Conservation (phyloP, 306 rosid species). For the Cicer pinnatifidum region DNA sequence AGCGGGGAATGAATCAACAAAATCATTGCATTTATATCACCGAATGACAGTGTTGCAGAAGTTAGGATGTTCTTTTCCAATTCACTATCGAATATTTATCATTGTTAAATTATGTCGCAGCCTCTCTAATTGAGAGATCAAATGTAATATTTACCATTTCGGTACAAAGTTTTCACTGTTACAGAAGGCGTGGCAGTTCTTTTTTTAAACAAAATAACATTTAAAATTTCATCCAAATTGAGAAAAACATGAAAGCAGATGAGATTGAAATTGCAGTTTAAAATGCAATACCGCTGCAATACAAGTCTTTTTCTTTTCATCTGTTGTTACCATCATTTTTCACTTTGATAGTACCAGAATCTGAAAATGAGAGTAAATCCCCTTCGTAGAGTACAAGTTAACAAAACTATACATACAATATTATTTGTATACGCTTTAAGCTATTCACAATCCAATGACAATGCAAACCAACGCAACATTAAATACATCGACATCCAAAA, state of each 20-base stretch:
- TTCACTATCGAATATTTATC: background rate
- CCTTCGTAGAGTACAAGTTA: slow-evolving; percentile 27
- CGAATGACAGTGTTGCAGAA: background rate
- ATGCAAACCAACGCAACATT: slow-evolving; percentile 43
- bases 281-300: background rate
- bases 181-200: background rate
- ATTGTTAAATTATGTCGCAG: background rate
- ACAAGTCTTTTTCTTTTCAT: background rate
- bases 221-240: background rate
- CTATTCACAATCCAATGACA: slow-evolving; percentile 42
- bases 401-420: slow-evolving; percentile 53
- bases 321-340: background rate
- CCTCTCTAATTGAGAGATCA: background rate
- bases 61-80: background rate
- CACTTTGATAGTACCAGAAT: background rate
- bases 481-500: slow-evolving; percentile 20
- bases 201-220: too few species aligned
- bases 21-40: background rate
- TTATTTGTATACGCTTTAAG: slow-evolving; percentile 27
- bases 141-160: background rate
- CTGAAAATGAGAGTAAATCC: slow-evolving; percentile 9
- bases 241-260: background rate
- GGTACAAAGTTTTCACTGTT: background rate
- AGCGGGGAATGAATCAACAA: background rate
- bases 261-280: background rate